A percentile compares a stretch with the other conserved stretches of the same genome.
These are phyloP conservation scores for Nakazawaea ernobii DNA, from an alignment of 805 yeast genomes.

Conservation along the genomic window DNA sequence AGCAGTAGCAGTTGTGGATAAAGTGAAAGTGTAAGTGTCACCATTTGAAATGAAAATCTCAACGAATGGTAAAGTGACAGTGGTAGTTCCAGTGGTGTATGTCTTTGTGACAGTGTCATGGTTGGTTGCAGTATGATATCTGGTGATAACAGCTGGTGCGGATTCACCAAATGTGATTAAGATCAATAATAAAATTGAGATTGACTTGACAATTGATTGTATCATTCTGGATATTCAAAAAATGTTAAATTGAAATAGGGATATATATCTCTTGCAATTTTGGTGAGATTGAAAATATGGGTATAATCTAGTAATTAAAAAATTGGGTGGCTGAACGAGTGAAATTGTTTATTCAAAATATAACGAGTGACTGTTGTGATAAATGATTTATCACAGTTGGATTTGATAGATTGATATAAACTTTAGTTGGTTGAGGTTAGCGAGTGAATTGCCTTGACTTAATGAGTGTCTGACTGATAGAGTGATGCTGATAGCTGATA, in stretches of 20 bases:
- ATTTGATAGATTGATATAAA: background rate
- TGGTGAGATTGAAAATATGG: too few species aligned
- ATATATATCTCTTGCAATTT: background rate
- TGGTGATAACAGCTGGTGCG: conserved; percentile 19
- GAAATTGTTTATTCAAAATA: background rate
- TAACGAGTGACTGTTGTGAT: conserved; percentile 10
- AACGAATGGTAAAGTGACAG: conserved; percentile 46
- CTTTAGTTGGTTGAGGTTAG: background rate
- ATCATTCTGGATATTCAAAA: background rate
- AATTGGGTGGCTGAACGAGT: too few species aligned
- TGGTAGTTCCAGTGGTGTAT: conserved; percentile 38
- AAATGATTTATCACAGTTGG: background rate
- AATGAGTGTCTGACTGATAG: too few species aligned
- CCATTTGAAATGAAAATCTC: conserved; percentile 47
- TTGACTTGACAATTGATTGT: background rate
- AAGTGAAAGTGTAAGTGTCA: conserved; percentile 43
- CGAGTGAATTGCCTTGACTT: background rate
- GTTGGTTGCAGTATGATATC: conserved; percentile 25
- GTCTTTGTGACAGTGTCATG: conserved; percentile 23
- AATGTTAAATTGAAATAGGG: background rate
- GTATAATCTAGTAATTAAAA: background rate
- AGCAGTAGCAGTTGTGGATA: conserved; percentile 31
- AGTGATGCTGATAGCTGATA: too few species aligned
- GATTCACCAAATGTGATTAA: conserved; percentile 6
- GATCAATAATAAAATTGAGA: background rate